Evolutionary conservation across 805 yeast genomes (phyloP), one percentile per base, ranked within the genome.

Genomic region (Barnettozyma populi): DNA sequence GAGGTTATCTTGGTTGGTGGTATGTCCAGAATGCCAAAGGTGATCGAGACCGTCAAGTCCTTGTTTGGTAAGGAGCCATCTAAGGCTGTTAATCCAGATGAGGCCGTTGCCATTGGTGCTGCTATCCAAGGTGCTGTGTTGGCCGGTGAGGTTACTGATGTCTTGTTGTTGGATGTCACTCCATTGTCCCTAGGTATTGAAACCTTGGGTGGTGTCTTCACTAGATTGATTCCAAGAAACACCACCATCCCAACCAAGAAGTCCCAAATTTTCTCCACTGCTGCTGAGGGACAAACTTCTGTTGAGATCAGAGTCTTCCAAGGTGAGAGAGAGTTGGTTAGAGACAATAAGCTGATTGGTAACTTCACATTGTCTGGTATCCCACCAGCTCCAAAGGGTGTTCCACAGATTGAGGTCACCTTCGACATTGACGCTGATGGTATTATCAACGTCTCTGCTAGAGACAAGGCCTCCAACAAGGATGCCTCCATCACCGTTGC

Each of bases 201-300:
- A 78, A 90, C 97, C 60, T 97, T 97, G 65, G 97, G 98, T 79
- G 97, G 97, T 82, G 90, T 90, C 74, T 90, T 90, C 96, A 90
- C 97, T 71, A 88, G 88, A 76, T 83, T 90, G 75, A 90, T 49
- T 45, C 52, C 52, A 49, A 49, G 52, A 49, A 49, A 49, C 49
- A 45, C 52, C 23, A 49, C 52, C 53, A 89, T 90, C 61, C 98
- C 98, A 73, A 87, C 96, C 72, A 90, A 90, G 83, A 90, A 90
- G 78, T 88, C 97, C 37, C 96, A 90, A 79, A 83, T 86, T 57
- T 90, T 84, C 68, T 82, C 90, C 29, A 86, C 94, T 19, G 90
- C 88, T 42, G 88, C 86, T 32, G 92, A 86, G 68, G 86, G 86
- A 49, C 94, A 86, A 67, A 86, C 90, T 11, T 88, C 89, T 36